Percentiles rank a stretch among this genome's conserved stretches.
Conservation (phyloP, 805 yeast genomes). For the Dipodascopsis uninucleata region DNA sequence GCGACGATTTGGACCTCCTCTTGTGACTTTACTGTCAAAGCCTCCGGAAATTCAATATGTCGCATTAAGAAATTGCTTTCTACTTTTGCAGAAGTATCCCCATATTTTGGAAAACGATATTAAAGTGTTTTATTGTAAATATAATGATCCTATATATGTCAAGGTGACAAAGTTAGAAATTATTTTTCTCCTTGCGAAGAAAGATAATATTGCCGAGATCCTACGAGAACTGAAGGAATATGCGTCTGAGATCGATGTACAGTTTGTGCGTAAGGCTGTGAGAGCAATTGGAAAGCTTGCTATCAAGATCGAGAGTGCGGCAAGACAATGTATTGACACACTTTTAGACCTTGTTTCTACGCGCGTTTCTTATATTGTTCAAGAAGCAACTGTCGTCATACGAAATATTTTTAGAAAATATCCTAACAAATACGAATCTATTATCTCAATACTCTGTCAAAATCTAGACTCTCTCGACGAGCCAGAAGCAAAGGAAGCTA, state of each 20-base stretch:
- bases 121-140: constrained; percentile 75
- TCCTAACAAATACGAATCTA: constrained; percentile 53
- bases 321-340: constrained; percentile 60
- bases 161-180: constrained; percentile 89
- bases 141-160: constrained; percentile 81
- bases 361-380: constrained; percentile 69
- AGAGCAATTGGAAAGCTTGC: constrained; percentile 89
- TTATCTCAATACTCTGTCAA: constrained; percentile 43
- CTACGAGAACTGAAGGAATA: constrained; percentile 77
- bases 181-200: constrained; percentile 71
- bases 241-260: constrained; percentile 80
- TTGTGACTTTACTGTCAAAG: constrained; percentile 65
- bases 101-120: constrained; percentile 60
- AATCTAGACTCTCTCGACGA: constrained; percentile 58
- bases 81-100: constrained; percentile 64
- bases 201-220: constrained; percentile 55
- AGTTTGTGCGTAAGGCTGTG: constrained; percentile 82
- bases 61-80: constrained; percentile 72
- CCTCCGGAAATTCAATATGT: constrained; percentile 78
- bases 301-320: constrained; percentile 61
- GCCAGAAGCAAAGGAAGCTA: constrained; percentile 71
- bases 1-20: constrained; percentile 60
- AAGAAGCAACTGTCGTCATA: constrained; percentile 73
- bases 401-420: constrained; percentile 74
- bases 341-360: constrained; percentile 57